phyloP scores from a whole-genome alignment of 2,329 filamentous ascomycete genomes.

The Penicillium rolfsii region DNA sequence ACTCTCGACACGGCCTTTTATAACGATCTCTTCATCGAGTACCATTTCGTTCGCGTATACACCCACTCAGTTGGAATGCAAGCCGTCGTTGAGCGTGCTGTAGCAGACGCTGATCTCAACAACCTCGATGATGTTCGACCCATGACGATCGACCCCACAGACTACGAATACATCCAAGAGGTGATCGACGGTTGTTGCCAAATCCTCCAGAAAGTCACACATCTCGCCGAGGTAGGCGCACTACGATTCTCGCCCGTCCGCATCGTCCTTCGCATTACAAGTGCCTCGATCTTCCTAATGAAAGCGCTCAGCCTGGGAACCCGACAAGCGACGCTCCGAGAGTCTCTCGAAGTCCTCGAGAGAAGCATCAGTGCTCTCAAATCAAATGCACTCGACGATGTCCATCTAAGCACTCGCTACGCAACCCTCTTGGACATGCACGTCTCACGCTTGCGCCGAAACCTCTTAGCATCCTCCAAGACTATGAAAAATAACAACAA shows the following conservation, averaged over 20 bases:
- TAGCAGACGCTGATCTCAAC: constrained; percentile 42
- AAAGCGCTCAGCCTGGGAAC: constrained; percentile 55
- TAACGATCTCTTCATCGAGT: constrained; percentile 59
- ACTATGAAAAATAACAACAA: constrained; percentile 26
- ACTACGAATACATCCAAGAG: constrained; percentile 60
- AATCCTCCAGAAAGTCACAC: constrained; percentile 55
- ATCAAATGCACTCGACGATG: constrained; percentile 55
- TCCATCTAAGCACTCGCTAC: constrained; percentile 56
- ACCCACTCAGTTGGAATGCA: constrained; percentile 57
- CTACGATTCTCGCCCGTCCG: constrained; percentile 59
- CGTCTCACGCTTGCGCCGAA: constrained; percentile 46
- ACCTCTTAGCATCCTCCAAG: constrained; percentile 43
- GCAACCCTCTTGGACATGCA: constrained; percentile 54
- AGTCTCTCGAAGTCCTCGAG: constrained; percentile 54
- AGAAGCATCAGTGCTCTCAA: constrained; percentile 53
- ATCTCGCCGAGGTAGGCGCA: constrained; percentile 50
- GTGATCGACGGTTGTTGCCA: constrained; percentile 59
- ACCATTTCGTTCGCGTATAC: constrained; percentile 51
- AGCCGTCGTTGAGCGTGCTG: constrained; percentile 59
- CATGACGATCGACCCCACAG: constrained; percentile 52
- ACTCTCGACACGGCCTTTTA: constrained; percentile 44
- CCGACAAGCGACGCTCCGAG: constrained; percentile 53
- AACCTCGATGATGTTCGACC: constrained; percentile 43
- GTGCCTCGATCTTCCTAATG: constrained; percentile 59
- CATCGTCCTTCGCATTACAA: constrained; percentile 58